Evolutionary conservation across 495 filamentous ascomycete genomes (phyloP), one percentile per base, ranked within the genome.

Genomic region (Clavariopsis aquatica): DNA sequence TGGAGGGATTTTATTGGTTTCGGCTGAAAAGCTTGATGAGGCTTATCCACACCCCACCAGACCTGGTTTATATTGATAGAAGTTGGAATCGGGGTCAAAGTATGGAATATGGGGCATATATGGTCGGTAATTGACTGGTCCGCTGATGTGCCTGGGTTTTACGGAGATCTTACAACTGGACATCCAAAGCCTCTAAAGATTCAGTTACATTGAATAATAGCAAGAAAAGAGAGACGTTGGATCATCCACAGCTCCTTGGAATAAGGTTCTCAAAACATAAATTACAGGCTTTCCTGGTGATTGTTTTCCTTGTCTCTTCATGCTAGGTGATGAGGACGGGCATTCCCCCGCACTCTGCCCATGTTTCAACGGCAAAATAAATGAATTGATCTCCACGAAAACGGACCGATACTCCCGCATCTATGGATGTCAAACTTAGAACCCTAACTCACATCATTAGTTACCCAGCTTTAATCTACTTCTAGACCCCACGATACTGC

Each of bases 61-160:
- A 46, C 57, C 52, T 60, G 57, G 31, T 52, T 17, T 60, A 60
- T 46, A 52, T 51, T 60, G 47, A 60, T 34, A 27, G 52, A 29
- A 13, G 12, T 15, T 19, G 24, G 43, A 19, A 29, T 34, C 29
- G 53, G 36, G 17, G 20, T 43, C 23, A 34, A n/a, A 43, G 29
- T 12, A 10, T n/a, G 13, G 19, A 15, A 10, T 34, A 34, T 34
- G 31, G 5, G 6, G 6, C 31, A 6, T 34, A 34, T 34, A n/a
- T n/a, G n/a, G n/a, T n/a, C n/a, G n/a, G n/a, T 34, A 34, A 34
- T 34, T 34, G 12, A 34, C 31, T 34, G 5, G 12, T 12, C 38
- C 38, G n/a, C 12, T 7, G n/a, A 36, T 6, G 31, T 36, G 13
- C 31, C 31, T 6, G 6, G 6, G 31, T 36, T 6, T 6, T 36